Evolutionary conservation across 176 grass and related monocot species (phyloP).

Genomic region (Musa itinerans): DNA sequence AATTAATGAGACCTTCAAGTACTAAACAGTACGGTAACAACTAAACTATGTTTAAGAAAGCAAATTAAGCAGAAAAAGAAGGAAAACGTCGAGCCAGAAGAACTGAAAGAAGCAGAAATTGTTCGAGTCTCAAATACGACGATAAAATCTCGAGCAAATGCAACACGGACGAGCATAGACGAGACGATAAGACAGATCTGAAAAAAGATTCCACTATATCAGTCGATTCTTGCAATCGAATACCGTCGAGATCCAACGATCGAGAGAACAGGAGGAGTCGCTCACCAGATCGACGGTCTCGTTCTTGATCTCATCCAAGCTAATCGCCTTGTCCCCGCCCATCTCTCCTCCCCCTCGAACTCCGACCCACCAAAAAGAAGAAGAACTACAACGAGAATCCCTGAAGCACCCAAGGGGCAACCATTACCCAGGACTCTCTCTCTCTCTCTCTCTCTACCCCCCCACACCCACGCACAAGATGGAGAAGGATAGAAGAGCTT

Average conservation of each 20-base stretch:
- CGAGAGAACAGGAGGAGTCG: not conserved
- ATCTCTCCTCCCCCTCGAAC: not conserved
- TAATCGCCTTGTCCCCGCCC: constrained; percentile 20
- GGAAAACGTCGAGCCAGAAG: not conserved
- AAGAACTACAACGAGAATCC: not conserved
- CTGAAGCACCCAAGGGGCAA: not conserved
- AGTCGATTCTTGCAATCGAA: not conserved
- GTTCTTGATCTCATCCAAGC: constrained; percentile 69
- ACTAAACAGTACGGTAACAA: not conserved
- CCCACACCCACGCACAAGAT: too few species aligned
- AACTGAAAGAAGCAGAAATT: not conserved
- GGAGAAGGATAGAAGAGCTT: not conserved
- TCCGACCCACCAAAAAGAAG: not conserved
- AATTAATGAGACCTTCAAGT: not conserved
- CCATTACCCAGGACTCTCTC: not conserved
- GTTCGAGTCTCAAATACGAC: constrained; percentile 1
- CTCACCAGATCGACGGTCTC: constrained; percentile 85
- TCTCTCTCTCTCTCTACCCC: not conserved
- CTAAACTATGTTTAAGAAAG: not conserved
- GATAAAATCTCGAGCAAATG: not conserved
- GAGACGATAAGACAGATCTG: not conserved
- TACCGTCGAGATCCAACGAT: not conserved
- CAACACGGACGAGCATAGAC: not conserved
- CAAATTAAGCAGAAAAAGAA: not conserved
- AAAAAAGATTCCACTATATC: not conserved